Evolutionary conservation across 352 stramenopile genomes (phyloP), one percentile per base, ranked within the genome.

Genomic region (Pythium rishiriense): DNA sequence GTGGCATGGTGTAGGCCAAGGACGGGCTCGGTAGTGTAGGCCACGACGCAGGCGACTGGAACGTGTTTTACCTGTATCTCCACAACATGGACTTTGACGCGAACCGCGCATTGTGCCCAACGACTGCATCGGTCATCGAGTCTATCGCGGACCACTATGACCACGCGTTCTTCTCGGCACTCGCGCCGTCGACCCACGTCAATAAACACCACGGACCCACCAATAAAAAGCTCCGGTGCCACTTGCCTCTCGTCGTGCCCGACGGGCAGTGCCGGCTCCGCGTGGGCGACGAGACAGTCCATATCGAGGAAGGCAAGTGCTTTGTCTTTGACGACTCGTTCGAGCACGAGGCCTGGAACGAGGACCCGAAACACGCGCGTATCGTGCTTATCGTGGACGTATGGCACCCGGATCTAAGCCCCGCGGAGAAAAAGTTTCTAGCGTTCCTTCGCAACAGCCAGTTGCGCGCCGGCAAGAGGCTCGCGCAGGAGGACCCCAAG

Each of bases 311-410:
- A 65, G 96, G 95, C 50, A 90, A 98, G 46, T 96, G 91, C n/a
- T 81, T 99, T 29, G 68, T 99, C 5, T 98, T 99, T 63, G 97
- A 99, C 74, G 97, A 99, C 80, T 97, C 88, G 25, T 99, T 98
- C 73, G 92, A 99, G 75, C 97, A 99, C 75, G 91, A 99, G 75
- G 97, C 98, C 5, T 99, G 96, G 96, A 99, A 99, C 75, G 79
- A 91, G 55, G 78, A 94, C 51, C 55, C 89, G 22, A 87, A 74
- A 1, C 78, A 83, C 33, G 80, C 76, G 45, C 81, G 97, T 9
- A 94, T 99, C 17, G 74, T 98, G 41, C 75, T 98, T 10, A 90
- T 98, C 64, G 73, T 98, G 12, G 95, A 98, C 75, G 75, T 98
- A 31, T 99, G 94, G 96, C 96, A 99, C 76, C 96, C 95, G 1